Percentiles rank a stretch among this genome's conserved stretches.
phyloP scores from a whole-genome alignment of 352 stramenopile genomes.

The Phytophthora europaea region DNA sequence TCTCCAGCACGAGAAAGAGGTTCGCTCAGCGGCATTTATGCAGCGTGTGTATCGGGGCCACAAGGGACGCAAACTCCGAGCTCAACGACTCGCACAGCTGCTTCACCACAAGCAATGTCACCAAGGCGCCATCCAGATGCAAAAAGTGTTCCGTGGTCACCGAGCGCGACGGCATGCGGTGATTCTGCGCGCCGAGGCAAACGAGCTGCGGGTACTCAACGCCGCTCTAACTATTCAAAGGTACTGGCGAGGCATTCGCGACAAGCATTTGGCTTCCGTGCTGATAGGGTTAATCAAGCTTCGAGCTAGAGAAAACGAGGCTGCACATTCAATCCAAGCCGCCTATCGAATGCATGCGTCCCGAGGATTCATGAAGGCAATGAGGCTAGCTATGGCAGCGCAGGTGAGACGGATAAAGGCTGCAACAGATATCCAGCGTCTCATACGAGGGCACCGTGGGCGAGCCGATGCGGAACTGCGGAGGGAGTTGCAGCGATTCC shows the following conservation, averaged over 20 bases:
- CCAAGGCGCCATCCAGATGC: conserved; percentile 63
- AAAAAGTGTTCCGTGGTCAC: conserved; percentile 80
- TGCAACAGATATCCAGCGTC: conserved; percentile 75
- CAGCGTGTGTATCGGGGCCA: conserved; percentile 85
- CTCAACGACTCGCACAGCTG: conserved; percentile 57
- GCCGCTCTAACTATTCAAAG: conserved; percentile 81
- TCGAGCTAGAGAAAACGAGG: conserved; percentile 62
- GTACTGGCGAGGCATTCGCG: conserved; percentile 77
- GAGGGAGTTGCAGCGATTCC: conserved; percentile 77
- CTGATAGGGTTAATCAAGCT: conserved; percentile 78
- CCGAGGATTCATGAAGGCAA: conserved; percentile 68
- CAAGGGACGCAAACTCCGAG: conserved; percentile 56
- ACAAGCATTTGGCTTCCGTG: conserved; percentile 81
- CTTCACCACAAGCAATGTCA: conserved; percentile 60
- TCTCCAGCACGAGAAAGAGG: conserved; percentile 56
- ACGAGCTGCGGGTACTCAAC: conserved; percentile 51
- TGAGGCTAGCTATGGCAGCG: conserved; percentile 57
- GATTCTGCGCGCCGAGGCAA: conserved; percentile 50
- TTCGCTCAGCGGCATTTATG: conserved; percentile 59
- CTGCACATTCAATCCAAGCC: conserved; percentile 66
- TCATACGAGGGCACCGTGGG: conserved; percentile 85
- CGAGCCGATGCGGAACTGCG: conserved; percentile 75
- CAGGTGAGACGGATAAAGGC: conserved; percentile 54
- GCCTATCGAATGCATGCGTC: conserved; percentile 73
- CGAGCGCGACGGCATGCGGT: conserved; percentile 52